phyloP scores from a whole-genome alignment of 164 flowering plant genomes.

The Macadamia tetraphylla region DNA sequence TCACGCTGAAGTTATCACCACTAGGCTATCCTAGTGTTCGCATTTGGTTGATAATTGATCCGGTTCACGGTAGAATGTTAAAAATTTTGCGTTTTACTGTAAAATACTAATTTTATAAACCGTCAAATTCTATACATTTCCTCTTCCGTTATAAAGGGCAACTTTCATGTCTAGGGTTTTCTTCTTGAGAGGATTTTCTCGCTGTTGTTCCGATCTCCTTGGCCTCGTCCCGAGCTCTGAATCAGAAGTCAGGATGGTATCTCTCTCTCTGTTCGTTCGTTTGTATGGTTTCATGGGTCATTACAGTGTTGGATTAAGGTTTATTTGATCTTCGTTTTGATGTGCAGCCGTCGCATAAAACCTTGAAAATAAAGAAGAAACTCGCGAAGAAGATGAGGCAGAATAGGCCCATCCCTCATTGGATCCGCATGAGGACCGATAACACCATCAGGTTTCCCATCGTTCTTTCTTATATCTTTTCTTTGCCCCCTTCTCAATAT shows the following conservation, averaged over 20 bases:
- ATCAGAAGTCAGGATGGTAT: neutral
- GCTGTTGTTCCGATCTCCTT: neutral
- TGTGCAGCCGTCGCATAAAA: conserved; percentile 55
- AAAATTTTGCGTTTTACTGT: too few relatives aligned
- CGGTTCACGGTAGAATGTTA: too few relatives aligned
- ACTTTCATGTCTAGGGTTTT: neutral
- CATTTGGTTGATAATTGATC: too few relatives aligned
- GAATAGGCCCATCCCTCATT: conserved; percentile 57
- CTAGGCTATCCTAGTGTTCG: too few relatives aligned
- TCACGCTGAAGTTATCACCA: too few relatives aligned
- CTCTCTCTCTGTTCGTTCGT: neutral
- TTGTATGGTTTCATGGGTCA: neutral
- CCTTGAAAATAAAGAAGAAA: conserved; percentile 52
- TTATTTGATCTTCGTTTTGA: neutral
- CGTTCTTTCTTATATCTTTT: neutral
- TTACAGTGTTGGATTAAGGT: too few relatives aligned
- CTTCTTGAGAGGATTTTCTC: neutral
- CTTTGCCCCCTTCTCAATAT: neutral
- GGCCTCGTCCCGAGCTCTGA: neutral
- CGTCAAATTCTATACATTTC: neutral
- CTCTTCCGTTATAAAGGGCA: neutral
- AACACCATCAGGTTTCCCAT: conserved; percentile 45
- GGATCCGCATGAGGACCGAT: conserved; percentile 54
- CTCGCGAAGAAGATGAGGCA: conserved; percentile 73
- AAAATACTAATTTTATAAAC: too few relatives aligned